Conservation (phyloP, 805 yeast genomes). For the Candida xyloterini region DNA sequence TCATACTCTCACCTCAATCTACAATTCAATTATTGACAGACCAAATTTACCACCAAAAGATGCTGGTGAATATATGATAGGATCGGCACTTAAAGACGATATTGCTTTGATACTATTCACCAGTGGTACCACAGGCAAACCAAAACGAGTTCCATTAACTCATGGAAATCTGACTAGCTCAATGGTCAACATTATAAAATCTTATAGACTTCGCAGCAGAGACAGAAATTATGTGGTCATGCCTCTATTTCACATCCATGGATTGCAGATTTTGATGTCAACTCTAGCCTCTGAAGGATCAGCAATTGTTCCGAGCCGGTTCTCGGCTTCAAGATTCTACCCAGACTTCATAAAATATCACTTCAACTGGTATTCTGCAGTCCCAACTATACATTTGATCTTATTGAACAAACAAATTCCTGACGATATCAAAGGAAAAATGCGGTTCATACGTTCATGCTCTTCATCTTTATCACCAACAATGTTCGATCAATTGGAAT, state of each 20-base stretch:
- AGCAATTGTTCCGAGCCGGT: conserved; percentile 58
- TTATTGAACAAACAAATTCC: conserved; percentile 54
- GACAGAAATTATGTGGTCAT: conserved; percentile 65
- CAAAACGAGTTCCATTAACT: conserved; percentile 71
- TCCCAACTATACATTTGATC: conserved; percentile 73
- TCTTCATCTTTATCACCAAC: conserved; percentile 69
- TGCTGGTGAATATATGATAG: conserved; percentile 9
- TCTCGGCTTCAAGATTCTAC: conserved; percentile 65
- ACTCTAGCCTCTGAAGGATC: conserved; percentile 60
- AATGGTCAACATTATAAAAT: conserved; percentile 53
- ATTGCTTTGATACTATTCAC: conserved; percentile 69
- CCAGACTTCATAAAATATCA: conserved; percentile 44
- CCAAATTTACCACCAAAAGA: conserved; percentile 14
- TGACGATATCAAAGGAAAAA: conserved; percentile 43
- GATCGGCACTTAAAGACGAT: conserved; percentile 34
- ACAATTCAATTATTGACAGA: conserved; percentile 20
- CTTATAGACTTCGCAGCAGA: conserved; percentile 46
- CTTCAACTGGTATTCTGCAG: conserved; percentile 75
- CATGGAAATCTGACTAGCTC: conserved; percentile 62
- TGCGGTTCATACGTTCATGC: conserved; percentile 69
- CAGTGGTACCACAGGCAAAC: conserved; percentile 74
- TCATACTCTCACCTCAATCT: conserved; percentile 12
- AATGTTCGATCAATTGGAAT: conserved; percentile 56
- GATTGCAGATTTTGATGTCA: conserved; percentile 62
- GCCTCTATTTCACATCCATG: conserved; percentile 81